phyloP scores from a whole-genome alignment of 164 flowering plant species.

The Houttuynia cordata region DNA sequence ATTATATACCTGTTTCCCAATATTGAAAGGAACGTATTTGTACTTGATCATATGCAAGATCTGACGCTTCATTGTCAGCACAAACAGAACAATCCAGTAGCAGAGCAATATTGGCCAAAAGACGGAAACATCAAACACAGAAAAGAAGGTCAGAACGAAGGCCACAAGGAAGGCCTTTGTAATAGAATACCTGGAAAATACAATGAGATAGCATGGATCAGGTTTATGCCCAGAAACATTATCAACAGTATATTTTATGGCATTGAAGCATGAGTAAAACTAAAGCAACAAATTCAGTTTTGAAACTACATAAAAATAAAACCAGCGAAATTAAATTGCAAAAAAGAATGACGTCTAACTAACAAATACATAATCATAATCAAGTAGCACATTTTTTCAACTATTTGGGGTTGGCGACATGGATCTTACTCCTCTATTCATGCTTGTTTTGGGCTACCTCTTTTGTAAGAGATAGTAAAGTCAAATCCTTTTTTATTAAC shows the following conservation, averaged over 20 bases:
- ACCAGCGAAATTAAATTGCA: no score
- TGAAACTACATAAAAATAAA: no score
- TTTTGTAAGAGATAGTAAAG: no score
- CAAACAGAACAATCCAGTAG: slow-evolving; percentile 64
- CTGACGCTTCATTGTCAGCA: slow-evolving; percentile 76
- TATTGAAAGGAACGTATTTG: slow-evolving; percentile 55
- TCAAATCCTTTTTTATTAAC: no score
- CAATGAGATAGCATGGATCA: neutral
- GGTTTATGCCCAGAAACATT: neutral
- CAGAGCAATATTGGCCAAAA: slow-evolving; percentile 74
- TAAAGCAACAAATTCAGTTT: no score
- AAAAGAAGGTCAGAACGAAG: slow-evolving; percentile 66
- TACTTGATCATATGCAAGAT: slow-evolving; percentile 70
- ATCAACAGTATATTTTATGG: neutral
- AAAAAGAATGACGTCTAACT: no score
- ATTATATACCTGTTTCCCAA: slow-evolving; percentile 59
- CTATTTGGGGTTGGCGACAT: no score
- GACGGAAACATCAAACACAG: slow-evolving; percentile 65
- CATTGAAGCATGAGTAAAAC: neutral
- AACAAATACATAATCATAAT: no score
- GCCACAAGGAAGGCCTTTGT: slow-evolving; percentile 68
- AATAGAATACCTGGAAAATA: slow-evolving; percentile 50
- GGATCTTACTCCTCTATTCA: no score
- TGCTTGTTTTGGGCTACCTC: no score
- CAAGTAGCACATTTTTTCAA: no score